Conservation (phyloP, 73 alveolate species). For the Effrenium voratum region DNA sequence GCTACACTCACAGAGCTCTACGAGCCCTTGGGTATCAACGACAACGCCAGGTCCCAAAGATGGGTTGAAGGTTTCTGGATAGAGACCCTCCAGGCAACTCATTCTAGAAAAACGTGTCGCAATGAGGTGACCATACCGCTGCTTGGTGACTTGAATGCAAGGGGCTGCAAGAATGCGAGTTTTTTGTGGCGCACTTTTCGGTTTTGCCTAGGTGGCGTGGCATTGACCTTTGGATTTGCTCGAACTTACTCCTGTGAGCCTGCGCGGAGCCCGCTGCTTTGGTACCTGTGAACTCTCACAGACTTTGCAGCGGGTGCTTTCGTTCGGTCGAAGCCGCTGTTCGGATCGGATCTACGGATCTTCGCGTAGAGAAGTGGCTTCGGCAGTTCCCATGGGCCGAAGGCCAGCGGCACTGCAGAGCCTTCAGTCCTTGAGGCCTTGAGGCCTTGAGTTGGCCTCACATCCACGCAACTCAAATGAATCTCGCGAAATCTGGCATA, state of each 20-base stretch:
- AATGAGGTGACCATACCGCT: conserved; percentile 49
- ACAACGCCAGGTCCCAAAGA: conserved; percentile 14
- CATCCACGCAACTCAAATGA: too few species aligned
- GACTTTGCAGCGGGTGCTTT: too few species aligned
- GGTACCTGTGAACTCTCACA: conserved; percentile 42
- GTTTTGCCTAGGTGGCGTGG: conserved; percentile 11
- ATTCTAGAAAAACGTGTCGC: not conserved
- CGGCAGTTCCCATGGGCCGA: too few species aligned
- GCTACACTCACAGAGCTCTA: conserved; percentile 71
- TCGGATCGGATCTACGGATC: too few species aligned
- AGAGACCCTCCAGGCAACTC: too few species aligned
- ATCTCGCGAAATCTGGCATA: too few species aligned
- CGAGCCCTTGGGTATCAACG: conserved; percentile 75
- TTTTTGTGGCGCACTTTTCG: not conserved
- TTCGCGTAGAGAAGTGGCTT: too few species aligned
- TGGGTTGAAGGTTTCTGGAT: not conserved
- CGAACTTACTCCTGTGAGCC: conserved; percentile 74
- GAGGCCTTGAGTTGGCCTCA: too few species aligned
- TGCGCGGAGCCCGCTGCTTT: conserved; percentile 55
- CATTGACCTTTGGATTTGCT: conserved; percentile 71
- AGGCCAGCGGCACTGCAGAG: too few species aligned
- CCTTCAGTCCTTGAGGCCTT: too few species aligned
- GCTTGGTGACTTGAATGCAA: conserved; percentile 16
- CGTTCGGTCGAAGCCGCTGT: too few species aligned
- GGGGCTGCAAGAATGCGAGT: not conserved